phyloP scores from a whole-genome alignment of 257 asterid genomes.

The Salvia hispanica region DNA sequence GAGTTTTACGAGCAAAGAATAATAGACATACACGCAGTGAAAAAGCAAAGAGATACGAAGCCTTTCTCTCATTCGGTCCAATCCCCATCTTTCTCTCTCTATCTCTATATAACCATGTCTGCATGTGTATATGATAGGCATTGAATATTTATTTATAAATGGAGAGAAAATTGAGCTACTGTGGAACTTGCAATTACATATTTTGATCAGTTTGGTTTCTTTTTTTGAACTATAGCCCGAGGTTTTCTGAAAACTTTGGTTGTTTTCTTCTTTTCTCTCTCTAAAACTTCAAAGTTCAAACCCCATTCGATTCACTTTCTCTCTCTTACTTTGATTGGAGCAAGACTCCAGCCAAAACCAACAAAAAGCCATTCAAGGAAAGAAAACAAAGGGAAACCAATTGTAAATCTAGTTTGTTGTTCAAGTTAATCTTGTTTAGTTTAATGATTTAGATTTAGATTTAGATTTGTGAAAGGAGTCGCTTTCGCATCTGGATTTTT shows the following conservation, averaged over 20 bases:
- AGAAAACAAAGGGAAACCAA: neutral
- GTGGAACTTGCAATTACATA: neutral
- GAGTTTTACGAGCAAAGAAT: too few relatives aligned
- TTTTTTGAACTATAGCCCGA: conserved; percentile 43
- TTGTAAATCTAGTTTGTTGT: neutral
- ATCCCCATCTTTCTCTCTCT: too few relatives aligned
- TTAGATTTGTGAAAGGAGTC: conserved; percentile 29
- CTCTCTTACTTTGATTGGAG: conserved; percentile 34
- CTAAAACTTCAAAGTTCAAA: neutral
- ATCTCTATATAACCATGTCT: too few relatives aligned
- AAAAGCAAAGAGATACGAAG: too few relatives aligned
- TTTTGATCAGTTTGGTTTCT: neutral
- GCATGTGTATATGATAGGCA: too few relatives aligned
- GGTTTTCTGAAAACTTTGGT: conserved; percentile 32
- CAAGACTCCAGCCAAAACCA: conserved; percentile 40
- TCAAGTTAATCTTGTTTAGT: neutral
- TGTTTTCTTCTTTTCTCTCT: conserved; percentile 32
- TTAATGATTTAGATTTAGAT: neutral
- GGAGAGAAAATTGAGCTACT: too few relatives aligned
- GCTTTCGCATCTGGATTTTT: conserved; percentile 26
- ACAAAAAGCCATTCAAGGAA: neutral
- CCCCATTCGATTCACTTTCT: conserved; percentile 21
- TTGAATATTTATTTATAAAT: too few relatives aligned
- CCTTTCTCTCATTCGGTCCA: too few relatives aligned
- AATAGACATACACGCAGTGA: too few relatives aligned